These are phyloP conservation scores for Fusarium torreyae DNA, from an alignment of 2,329 filamentous ascomycete genomes.

Conservation along the genomic window DNA sequence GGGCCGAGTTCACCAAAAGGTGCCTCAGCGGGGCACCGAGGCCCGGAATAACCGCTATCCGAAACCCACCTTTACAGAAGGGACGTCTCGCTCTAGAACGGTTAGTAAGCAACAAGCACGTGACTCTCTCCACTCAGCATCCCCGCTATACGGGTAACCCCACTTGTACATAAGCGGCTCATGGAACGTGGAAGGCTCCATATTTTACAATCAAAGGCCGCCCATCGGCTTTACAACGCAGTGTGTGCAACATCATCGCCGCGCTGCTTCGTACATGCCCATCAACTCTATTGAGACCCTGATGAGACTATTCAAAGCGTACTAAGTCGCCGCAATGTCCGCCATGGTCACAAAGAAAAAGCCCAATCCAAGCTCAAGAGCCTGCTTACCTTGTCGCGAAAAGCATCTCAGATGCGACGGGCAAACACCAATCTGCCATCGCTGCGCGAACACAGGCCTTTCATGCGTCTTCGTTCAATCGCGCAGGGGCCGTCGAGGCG, in stretches of 20 bases:
- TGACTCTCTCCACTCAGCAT: too few relatives aligned
- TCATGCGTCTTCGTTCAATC: not conserved
- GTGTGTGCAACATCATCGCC: not conserved
- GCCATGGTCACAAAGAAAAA: conserved; percentile 2
- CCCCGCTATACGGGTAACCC: not conserved
- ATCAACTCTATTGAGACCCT: too few relatives aligned
- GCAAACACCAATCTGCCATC: conserved; percentile 5
- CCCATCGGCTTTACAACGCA: not conserved
- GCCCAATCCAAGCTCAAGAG: conserved; percentile 4
- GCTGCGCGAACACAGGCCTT: not conserved
- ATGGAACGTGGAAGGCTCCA: not conserved
- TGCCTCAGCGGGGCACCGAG: too few relatives aligned
- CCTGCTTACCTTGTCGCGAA: conserved; percentile 5
- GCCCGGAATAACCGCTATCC: too few relatives aligned
- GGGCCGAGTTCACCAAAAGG: too few relatives aligned
- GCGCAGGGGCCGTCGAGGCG: not conserved
- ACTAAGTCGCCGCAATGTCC: not conserved
- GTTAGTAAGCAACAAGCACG: too few relatives aligned
- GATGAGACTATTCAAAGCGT: too few relatives aligned
- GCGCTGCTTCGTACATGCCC: too few relatives aligned
- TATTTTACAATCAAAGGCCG: too few relatives aligned
- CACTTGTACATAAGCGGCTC: not conserved
- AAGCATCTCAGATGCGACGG: conserved; percentile 13
- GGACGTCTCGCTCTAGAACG: too few relatives aligned
- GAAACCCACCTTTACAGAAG: too few relatives aligned